Evolutionary conservation across 345 rosid genomes (phyloP).

Genomic region (Cardamine occulta): DNA sequence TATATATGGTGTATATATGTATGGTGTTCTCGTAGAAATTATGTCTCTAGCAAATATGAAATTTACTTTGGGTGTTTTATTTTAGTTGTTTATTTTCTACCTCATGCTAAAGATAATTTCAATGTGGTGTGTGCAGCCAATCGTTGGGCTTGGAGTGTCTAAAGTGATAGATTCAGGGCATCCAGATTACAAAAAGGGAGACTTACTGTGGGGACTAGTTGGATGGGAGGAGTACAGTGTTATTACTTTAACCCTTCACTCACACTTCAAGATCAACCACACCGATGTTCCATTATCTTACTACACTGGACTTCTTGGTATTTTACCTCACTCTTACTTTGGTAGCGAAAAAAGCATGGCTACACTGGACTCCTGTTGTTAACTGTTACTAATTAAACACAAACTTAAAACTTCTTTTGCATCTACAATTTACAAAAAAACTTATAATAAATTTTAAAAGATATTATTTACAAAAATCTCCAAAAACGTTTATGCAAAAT

Average conservation of each 20-base stretch:
- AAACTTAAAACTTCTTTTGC: neutral
- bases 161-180: constrained; percentile 56
- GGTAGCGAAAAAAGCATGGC: neutral
- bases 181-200: constrained; percentile 53
- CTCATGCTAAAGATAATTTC: neutral
- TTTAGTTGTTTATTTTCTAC: neutral
- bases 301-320: constrained; percentile 67
- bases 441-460: neutral
- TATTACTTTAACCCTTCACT: constrained; percentile 32
- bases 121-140: constrained; percentile 47
- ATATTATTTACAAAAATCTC: too few relatives aligned
- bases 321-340: neutral
- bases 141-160: constrained; percentile 62
- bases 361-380: neutral
- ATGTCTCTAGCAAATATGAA: neutral
- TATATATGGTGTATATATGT: neutral
- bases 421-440: neutral
- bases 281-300: constrained; percentile 65
- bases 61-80: neutral
- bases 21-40: neutral
- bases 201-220: constrained; percentile 59
- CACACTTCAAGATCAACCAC: constrained; percentile 51
- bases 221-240: constrained; percentile 70
- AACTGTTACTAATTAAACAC: neutral
- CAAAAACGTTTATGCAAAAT: too few relatives aligned